Conservation (phyloP, 2,329 filamentous ascomycete genomes). For the Amauroascus verrucosus region DNA sequence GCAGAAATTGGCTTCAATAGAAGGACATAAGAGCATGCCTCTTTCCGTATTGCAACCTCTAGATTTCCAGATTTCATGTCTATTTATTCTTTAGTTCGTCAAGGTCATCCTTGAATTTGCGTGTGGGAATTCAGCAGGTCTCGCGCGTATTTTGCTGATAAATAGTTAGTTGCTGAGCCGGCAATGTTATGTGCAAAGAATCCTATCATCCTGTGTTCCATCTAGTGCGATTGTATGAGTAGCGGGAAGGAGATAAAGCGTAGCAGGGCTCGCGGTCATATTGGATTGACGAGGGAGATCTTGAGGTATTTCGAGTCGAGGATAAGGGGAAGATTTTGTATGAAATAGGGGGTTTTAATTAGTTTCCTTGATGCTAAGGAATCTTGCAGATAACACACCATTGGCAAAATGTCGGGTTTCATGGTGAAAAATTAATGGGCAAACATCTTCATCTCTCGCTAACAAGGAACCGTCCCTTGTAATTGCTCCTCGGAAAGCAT, state of each 20-base stretch:
- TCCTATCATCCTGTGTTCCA: neutral
- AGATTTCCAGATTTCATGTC: neutral
- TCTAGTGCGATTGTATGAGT: constrained; percentile 17
- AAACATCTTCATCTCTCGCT: neutral
- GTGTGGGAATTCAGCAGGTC: neutral
- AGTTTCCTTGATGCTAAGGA: neutral
- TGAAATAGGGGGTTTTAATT: constrained; percentile 2
- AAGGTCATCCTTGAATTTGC: constrained; percentile 2
- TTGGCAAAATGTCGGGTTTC: constrained; percentile 20
- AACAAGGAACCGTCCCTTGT: neutral
- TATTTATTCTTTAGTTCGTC: constrained; percentile 5
- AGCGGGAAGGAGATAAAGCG: constrained; percentile 18
- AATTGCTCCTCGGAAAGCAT: constrained; percentile 15
- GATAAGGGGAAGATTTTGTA: constrained; percentile 17
- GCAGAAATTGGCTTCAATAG: neutral
- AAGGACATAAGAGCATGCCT: neutral
- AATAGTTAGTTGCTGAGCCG: neutral
- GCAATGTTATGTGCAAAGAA: constrained; percentile 1
- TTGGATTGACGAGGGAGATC: constrained; percentile 18
- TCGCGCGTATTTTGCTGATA: neutral
- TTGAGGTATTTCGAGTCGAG: constrained; percentile 19
- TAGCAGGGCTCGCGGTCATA: constrained; percentile 20
- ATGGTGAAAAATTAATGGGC: constrained; percentile 22
- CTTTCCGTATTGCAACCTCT: neutral
- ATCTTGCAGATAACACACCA: constrained; percentile 11